These are phyloP conservation scores for Pistacia atlantica DNA, from an alignment of 345 rosid genomes.

Conservation along the genomic window DNA sequence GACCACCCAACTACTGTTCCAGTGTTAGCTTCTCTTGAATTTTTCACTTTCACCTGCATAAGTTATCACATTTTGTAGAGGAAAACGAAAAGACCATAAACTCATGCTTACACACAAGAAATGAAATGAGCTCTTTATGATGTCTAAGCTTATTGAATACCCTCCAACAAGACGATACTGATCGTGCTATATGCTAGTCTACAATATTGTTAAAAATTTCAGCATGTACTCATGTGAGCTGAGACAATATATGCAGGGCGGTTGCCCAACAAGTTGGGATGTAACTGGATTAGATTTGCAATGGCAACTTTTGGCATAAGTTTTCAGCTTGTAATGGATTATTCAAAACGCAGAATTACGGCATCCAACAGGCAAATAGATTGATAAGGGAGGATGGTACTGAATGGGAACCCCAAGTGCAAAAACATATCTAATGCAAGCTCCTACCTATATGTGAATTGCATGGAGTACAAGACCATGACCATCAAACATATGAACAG, in stretches of 20 bases:
- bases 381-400: not conserved
- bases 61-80: not conserved
- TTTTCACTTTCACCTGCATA: not conserved
- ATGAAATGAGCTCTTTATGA: not conserved
- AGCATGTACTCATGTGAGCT: not conserved
- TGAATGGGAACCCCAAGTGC: not conserved
- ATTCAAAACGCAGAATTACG: not conserved
- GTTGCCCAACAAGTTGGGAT: not conserved
- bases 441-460: not conserved
- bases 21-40: not conserved
- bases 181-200: not conserved
- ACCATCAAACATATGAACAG: not conserved
- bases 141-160: not conserved
- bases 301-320: not conserved
- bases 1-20: not conserved
- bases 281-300: not conserved
- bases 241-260: not conserved
- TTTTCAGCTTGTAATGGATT: not conserved
- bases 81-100: not conserved
- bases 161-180: not conserved
- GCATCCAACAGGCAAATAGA: not conserved
- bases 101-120: not conserved
- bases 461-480: not conserved
- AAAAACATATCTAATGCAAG: not conserved
- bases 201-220: not conserved